Base-by-base conservation (phyloP, 768 basidiomycete genomes). In the Termitomyces sp. region DNA sequence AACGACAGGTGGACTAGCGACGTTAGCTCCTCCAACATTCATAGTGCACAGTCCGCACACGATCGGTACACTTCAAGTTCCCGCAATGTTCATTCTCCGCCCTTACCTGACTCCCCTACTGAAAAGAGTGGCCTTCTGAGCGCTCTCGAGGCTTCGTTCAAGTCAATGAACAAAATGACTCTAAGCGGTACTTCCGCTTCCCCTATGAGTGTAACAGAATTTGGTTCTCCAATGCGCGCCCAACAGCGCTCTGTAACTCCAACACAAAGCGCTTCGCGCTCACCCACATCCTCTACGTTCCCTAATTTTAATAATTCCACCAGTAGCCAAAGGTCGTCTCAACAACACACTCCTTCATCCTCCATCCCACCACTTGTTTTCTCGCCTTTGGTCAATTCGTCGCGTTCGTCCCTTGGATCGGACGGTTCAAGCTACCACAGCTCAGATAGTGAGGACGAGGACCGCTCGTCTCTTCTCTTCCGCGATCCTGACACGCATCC, bases 401-500 rank as follows among this genome's bases (percentile, higher is more conserved):
- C 92, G 33, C 82, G 87, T 33, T 90, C 91, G 15, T 94, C 92
- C 7, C 74, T 94, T 22, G 90, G 87, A 61, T 92, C 91, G 11
- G 81, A 80, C 39, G 91, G 92, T 16, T 94, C 92, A 3, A 94
- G 92, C 72, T 94, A 91, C 71, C 91, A 93, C 70, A 91, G 91
- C 4, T 87, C 82, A 82, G 89, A 91, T 58, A 86, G 75, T 22
- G 85, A 87, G 33, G 57, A 75, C 65, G 82, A 82, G 60, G 85
- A 88, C 63, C 78, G 78, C 49, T 71, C 80, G 53, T 71, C 83
- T 56, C 80, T 77, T 50, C 66, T 90, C 24, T 85, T 92, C 70
- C 78, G 73, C 39, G 82, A 84, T 55, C 70, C 76, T 9, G 84
- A 84, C 51, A 70, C 78, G 28, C 76, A 78, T 52, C 81, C 80